Base-by-base conservation (phyloP, 2,329 filamentous ascomycete species). In the Cyanodermella asteris region DNA sequence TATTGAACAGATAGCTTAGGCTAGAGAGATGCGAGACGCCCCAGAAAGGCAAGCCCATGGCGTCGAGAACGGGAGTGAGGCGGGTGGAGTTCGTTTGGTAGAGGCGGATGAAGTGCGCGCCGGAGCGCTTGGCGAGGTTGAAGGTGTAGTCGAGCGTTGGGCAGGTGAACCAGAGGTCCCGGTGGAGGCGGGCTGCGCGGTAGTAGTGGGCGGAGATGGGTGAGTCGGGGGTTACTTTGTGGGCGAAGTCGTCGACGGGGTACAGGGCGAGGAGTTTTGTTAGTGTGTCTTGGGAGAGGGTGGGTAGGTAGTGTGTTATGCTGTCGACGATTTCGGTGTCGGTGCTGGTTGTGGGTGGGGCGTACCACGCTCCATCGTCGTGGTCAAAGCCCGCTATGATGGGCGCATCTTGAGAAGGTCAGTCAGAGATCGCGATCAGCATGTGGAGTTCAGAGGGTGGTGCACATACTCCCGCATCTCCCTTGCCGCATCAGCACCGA, bases 1-100 rank as follows among this genome's bases (percentile, higher is more conserved):
- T 41, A 16, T 44, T 23, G 19, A 29, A 13, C 8, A 43, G 34
- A 19, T 46, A 45, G 0, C 44, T 44, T 13, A 47, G 44, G 32
- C 46, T 43, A 18, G 39, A 43, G 6, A 46, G 34, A 22, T 47
- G 45, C 5, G 40, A 35, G 2, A 46, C 42, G 10, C 40, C 34
- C 45, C 43, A 47, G 35, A 43, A 38, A 2, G 41, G 35, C 4
- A 45, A 39, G 1, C 41, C 41, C 42, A 46, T 46, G 1, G 13
- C 16, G 15, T 40, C 30, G 23, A 34, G 46, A 1, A 32, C 28
- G 3, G 44, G 41, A 2, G 30, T 20, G 16, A 34, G 42, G 10
- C 39, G 31, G 7, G 43, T 47, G 3, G 34, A 26, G 23, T 46
- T 46, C 14, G 38, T 36, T 20, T 43, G 38, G 16, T 44, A 44